phyloP scores from a whole-genome alignment of 129 eudicot species.

The Artemisia argyi region DNA sequence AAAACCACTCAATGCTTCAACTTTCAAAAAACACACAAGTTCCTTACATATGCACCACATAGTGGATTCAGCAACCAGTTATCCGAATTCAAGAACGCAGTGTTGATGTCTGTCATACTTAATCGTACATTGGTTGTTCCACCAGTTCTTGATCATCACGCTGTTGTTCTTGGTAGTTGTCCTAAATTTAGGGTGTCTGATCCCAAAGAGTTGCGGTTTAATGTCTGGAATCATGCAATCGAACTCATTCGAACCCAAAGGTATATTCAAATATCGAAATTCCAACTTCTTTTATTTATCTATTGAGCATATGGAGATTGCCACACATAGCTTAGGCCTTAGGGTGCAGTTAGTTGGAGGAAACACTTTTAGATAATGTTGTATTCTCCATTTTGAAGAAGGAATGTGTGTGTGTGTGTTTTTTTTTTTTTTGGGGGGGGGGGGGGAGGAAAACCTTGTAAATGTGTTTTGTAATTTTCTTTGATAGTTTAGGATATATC shows the following conservation, averaged over 20 bases:
- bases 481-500: too few relatives aligned
- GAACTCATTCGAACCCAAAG: slow-evolving; percentile 57
- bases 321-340: too few relatives aligned
- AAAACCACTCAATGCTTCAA: slow-evolving; percentile 13
- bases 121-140: slow-evolving; percentile 89
- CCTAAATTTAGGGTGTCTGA: slow-evolving; percentile 86
- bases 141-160: slow-evolving; percentile 94
- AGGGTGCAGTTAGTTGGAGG: too few relatives aligned
- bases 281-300: not conserved
- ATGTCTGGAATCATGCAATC: slow-evolving; percentile 80
- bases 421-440: too few relatives aligned
- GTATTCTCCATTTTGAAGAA: too few relatives aligned
- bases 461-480: too few relatives aligned
- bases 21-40: slow-evolving; percentile 40
- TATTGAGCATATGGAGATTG: too few relatives aligned
- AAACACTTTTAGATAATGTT: too few relatives aligned
- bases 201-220: slow-evolving; percentile 57
- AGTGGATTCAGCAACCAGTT: slow-evolving; percentile 99
- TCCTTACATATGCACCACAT: slow-evolving; percentile 90
- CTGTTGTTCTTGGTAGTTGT: slow-evolving; percentile 95
- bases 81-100: slow-evolving; percentile 81
- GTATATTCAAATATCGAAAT: slow-evolving; percentile 20
- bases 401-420: too few relatives aligned
- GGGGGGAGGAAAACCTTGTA: too few relatives aligned
- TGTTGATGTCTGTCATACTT: slow-evolving; percentile 62